These are phyloP conservation scores for Metarhizium brunneum DNA, from an alignment of 2,329 filamentous ascomycete species.

Conservation along the genomic window DNA sequence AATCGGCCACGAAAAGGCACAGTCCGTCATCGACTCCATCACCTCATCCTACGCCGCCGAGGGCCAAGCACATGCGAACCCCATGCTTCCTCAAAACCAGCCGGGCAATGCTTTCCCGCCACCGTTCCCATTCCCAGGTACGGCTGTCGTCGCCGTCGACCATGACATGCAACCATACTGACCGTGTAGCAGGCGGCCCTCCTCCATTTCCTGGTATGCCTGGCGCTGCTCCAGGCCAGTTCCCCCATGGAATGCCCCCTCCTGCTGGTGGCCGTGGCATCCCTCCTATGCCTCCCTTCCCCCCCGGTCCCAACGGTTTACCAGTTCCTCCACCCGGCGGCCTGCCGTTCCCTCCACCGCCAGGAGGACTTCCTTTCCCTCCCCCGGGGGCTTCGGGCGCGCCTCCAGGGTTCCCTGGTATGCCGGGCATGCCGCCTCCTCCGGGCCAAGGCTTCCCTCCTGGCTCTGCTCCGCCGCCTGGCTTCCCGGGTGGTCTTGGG, in stretches of 20 bases:
- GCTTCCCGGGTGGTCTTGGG: constrained; percentile 15
- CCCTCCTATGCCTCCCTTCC: constrained; percentile 36
- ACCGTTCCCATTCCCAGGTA: constrained; percentile 56
- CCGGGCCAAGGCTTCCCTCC: constrained; percentile 35
- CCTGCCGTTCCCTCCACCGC: constrained; percentile 28
- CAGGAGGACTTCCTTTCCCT: constrained; percentile 29
- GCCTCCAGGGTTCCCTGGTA: constrained; percentile 21
- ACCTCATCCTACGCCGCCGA: constrained; percentile 92
- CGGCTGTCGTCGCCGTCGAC: constrained; percentile 5
- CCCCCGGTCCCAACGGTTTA: constrained; percentile 26
- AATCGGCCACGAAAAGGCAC: constrained; percentile 96
- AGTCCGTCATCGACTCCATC: constrained; percentile 97
- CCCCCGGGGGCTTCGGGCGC: constrained; percentile 23
- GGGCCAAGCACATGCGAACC: constrained; percentile 79
- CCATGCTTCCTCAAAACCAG: constrained; percentile 66
- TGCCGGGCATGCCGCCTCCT: constrained; percentile 29
- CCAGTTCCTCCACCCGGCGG: constrained; percentile 30
- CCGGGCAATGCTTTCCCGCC: constrained; percentile 43
- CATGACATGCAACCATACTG: constrained; percentile 10
- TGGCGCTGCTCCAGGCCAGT: constrained; percentile 5
- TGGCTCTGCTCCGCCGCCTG: constrained; percentile 19
- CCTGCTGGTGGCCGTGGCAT: constrained; percentile 42
- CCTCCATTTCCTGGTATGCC: constrained; percentile 49
- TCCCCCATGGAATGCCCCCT: constrained; percentile 13
- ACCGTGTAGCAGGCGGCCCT: constrained; percentile 29